These are phyloP conservation scores for Ascocoryne sarcoides DNA, from an alignment of 2,329 filamentous ascomycete genomes.

Conservation along the genomic window DNA sequence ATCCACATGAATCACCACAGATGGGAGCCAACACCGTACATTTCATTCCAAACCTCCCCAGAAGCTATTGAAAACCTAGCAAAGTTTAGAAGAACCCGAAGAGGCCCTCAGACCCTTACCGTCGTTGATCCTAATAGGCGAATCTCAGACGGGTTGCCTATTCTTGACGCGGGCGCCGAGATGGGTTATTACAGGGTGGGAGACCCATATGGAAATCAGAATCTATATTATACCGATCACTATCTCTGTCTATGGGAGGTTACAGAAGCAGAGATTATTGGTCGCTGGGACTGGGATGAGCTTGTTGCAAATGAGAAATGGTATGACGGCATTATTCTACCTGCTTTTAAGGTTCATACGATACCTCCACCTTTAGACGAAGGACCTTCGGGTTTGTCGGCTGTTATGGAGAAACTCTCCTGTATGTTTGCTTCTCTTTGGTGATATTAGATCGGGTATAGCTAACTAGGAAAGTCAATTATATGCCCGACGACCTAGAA, in stretches of 20 bases:
- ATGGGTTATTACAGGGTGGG: conserved; percentile 11
- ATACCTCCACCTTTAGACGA: background rate
- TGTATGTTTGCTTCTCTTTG: background rate
- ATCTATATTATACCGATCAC: conserved; percentile 12
- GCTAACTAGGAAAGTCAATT: background rate
- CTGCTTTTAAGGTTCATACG: conserved; percentile 7
- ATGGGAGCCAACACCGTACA: conserved; percentile 12
- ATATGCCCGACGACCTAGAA: too few relatives aligned
- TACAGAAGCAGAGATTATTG: conserved; percentile 9
- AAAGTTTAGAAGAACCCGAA: conserved; percentile 3
- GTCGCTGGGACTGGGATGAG: conserved; percentile 10
- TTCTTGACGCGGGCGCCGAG: conserved; percentile 10
- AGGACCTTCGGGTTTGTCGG: background rate
- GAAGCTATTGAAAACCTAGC: conserved; percentile 6
- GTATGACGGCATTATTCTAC: conserved; percentile 13
- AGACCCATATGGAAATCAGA: conserved; percentile 8
- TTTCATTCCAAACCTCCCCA: conserved; percentile 13
- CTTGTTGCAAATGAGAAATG: conserved; percentile 8
- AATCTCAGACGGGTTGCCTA: conserved; percentile 9
- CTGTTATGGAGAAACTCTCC: background rate
- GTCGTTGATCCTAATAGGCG: conserved; percentile 12
- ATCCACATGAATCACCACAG: conserved; percentile 11
- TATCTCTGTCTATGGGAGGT: conserved; percentile 16
- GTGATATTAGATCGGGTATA: background rate
- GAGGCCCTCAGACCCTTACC: conserved; percentile 9